Conservation (phyloP, 371 early-diverging fungal species). For the Mucor saturninus region DNA sequence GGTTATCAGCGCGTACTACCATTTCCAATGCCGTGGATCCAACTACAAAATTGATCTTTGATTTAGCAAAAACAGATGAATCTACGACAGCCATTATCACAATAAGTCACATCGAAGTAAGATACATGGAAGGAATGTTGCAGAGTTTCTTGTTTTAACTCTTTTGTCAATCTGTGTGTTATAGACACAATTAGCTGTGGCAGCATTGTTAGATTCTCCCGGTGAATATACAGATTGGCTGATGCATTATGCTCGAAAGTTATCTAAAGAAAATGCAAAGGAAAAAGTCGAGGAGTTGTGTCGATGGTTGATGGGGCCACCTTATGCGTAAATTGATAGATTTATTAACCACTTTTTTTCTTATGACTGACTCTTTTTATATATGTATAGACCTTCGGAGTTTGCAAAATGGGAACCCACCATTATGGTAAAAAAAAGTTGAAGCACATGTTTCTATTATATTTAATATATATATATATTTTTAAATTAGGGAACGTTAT, state of each 20-base stretch:
- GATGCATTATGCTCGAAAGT: slow-evolving; percentile 67
- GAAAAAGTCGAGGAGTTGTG: slow-evolving; percentile 74
- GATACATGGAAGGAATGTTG: no score
- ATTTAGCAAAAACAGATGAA: slow-evolving; percentile 28
- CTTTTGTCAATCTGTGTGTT: no score
- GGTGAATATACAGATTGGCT: slow-evolving; percentile 71
- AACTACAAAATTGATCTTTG: slow-evolving; percentile 27
- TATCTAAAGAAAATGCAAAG: slow-evolving; percentile 70
- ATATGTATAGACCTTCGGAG: slow-evolving; percentile 16
- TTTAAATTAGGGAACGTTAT: slow-evolving; percentile 24
- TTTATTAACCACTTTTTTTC: no score
- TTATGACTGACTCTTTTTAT: neutral
- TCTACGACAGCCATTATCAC: slow-evolving; percentile 32
- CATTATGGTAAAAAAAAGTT: slow-evolving; percentile 33
- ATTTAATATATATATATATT: no score
- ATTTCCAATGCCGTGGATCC: slow-evolving; percentile 29
- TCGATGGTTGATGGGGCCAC: slow-evolving; percentile 69
- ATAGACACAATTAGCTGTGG: slow-evolving; percentile 67
- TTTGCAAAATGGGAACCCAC: slow-evolving; percentile 33
- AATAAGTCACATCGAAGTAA: slow-evolving; percentile 44
- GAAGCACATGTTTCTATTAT: neutral
- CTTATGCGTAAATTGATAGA: slow-evolving; percentile 54
- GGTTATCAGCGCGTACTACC: slow-evolving; percentile 34
- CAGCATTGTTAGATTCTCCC: slow-evolving; percentile 63
- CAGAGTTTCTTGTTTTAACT: no score